phyloP scores from a whole-genome alignment of 306 rosid genomes.

The Heteromeles arbutifolia region DNA sequence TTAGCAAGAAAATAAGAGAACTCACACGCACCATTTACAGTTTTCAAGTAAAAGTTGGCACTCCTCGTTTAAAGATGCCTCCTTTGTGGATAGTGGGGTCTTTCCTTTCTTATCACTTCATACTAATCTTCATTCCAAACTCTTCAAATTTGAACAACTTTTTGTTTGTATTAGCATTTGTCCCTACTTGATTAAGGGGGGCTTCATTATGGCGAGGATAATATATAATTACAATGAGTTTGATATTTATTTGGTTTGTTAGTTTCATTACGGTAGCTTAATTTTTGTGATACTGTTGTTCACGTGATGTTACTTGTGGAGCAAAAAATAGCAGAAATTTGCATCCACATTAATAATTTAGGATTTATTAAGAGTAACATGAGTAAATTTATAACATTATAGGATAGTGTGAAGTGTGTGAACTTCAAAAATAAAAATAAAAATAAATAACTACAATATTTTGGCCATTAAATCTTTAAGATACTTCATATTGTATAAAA shows the following conservation, averaged over 20 bases:
- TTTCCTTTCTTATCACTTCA: neutral
- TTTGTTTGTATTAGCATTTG: neutral
- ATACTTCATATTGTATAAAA: neutral
- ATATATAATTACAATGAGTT: too few species aligned
- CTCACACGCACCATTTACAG: neutral
- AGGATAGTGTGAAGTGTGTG: too few species aligned
- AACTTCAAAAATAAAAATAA: too few species aligned
- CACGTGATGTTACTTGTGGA: too few species aligned
- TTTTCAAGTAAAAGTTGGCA: neutral
- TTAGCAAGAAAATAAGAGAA: neutral
- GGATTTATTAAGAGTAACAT: too few species aligned
- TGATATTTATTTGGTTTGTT: too few species aligned
- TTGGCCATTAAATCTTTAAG: neutral
- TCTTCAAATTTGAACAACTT: neutral
- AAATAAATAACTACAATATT: too few species aligned
- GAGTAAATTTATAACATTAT: too few species aligned
- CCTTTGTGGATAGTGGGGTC: neutral
- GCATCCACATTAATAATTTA: too few species aligned
- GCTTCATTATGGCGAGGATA: neutral
- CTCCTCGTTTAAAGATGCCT: neutral
- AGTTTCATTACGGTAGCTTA: too few species aligned
- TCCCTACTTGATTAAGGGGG: neutral
- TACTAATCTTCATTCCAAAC: neutral
- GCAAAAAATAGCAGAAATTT: too few species aligned
- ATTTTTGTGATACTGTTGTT: too few species aligned